phyloP scores from a whole-genome alignment of 768 basidiomycete genomes.

The Macrocybe gigantea region DNA sequence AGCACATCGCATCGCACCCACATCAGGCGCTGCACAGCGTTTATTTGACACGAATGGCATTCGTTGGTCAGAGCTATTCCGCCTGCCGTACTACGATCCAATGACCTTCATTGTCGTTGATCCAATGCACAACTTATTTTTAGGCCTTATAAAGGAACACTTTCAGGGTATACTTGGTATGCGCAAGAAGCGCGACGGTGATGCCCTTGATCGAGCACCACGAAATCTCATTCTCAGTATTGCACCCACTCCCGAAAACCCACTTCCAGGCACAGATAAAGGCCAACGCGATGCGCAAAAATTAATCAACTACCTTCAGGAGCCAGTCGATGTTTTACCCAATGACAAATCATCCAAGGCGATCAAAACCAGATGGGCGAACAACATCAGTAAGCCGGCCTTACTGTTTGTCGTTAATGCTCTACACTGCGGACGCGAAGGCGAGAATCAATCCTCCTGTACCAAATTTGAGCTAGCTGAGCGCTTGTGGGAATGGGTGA shows the following conservation, averaged over 20 bases:
- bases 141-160: constrained; percentile 17
- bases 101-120: constrained; percentile 18
- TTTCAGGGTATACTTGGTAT: constrained; percentile 17
- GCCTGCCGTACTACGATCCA: constrained; percentile 24
- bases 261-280: too few relatives aligned
- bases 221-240: background rate
- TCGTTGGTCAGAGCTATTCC: constrained; percentile 22
- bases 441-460: too few relatives aligned
- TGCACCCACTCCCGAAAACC: constrained; percentile 1
- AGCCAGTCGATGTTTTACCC: too few relatives aligned
- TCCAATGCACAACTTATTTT: constrained; percentile 23
- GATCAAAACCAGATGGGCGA: too few relatives aligned
- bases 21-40: constrained; percentile 3
- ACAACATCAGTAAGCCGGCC: too few relatives aligned
- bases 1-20: constrained; percentile 16
- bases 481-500: too few relatives aligned
- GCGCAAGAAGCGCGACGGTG: constrained; percentile 12
- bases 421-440: too few relatives aligned
- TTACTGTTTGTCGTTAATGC: too few relatives aligned
- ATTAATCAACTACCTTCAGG: too few relatives aligned
- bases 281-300: too few relatives aligned
- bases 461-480: too few relatives aligned
- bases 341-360: too few relatives aligned
- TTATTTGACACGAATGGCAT: constrained; percentile 17
- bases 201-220: constrained; percentile 9